Evolutionary conservation across 805 yeast genomes (phyloP), one percentile per base, ranked within the genome.

Genomic region (Kluyveromyces starmeri): DNA sequence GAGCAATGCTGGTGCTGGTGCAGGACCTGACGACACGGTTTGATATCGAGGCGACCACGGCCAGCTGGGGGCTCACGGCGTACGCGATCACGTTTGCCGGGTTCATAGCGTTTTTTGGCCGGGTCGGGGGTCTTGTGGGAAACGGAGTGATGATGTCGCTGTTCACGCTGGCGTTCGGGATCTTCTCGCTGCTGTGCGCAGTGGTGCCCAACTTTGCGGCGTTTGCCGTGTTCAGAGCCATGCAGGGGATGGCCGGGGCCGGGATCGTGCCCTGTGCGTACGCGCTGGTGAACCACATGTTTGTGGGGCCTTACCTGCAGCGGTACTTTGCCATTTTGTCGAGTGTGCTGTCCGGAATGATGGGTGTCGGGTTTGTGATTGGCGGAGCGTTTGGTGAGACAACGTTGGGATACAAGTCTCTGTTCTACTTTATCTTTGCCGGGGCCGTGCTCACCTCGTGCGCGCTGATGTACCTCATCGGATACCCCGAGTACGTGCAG

Each of bases 171-270:
- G 16, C 38, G 7, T 37, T 53, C 24, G 47, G 54, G 4, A 27
- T 61, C 1, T 44, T 48, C 26, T 47, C 62, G 4, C 45, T 67
- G 11, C 43, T 66, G 4, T 43, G 54, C 41, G 71, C 68, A 0
- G 42, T 55, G 5, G 58, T 66, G 28, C 53, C 53, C 12, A 49
- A 59, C n/a, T 51, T 50, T 32, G 60, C 53, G 28, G 65, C 51
- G 1, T 45, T 68, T 32, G 61, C 66, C 33, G 59, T 67, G 0
- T 56, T 68, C 33, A 51, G 72, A 42, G 69, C 71, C 1, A 33
- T 68, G 1, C 73, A 67, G 43, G 73, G 73, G 9, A 44, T 66
- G 5, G 55, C 62, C 12, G 73, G 64, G 2, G 60, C 71, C 1
- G 55, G 62, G 4, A 37, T 63, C 7, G 48, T 68, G 12, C 73